Conservation (phyloP, 352 stramenopile genomes). For the Phytophthora chlamydospora region DNA sequence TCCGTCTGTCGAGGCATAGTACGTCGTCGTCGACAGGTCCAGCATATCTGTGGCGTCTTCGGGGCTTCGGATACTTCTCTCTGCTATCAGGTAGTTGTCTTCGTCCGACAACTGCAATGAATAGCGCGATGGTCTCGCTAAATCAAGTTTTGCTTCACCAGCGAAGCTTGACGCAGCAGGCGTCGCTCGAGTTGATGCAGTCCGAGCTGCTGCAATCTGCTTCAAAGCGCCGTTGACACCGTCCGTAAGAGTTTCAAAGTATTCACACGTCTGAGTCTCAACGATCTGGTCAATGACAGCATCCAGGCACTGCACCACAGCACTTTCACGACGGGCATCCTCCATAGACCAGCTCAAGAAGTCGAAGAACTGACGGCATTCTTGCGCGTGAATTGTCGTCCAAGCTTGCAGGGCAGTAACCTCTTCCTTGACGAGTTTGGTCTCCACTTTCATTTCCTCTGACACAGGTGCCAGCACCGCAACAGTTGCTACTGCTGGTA, state of each 20-base stretch:
- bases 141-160: neutral
- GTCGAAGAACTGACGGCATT: conserved; percentile 61
- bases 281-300: conserved; percentile 39
- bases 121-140: neutral
- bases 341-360: conserved; percentile 58
- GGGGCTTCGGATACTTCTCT: conserved; percentile 1
- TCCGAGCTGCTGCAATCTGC: conserved; percentile 2
- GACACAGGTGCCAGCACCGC: conserved; percentile 1
- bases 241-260: conserved; percentile 28
- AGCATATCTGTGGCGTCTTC: conserved; percentile 9
- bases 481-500: neutral
- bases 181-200: conserved; percentile 1
- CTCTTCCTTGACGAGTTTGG: conserved; percentile 13
- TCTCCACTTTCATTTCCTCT: neutral
- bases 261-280: conserved; percentile 18
- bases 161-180: neutral
- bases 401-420: conserved; percentile 47
- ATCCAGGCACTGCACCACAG: conserved; percentile 33
- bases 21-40: conserved; percentile 28
- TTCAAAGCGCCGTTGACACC: conserved; percentile 11
- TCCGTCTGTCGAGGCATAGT: conserved; percentile 16
- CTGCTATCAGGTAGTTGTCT: neutral
- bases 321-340: conserved; percentile 31
- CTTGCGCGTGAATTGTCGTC: conserved; percentile 47
- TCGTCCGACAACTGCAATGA: conserved; percentile 2